Percentiles rank a stretch among this genome's conserved stretches.
Evolutionary conservation across 129 eudicot genomes (phyloP).

Genomic region (Saposhnikovia divaricata): DNA sequence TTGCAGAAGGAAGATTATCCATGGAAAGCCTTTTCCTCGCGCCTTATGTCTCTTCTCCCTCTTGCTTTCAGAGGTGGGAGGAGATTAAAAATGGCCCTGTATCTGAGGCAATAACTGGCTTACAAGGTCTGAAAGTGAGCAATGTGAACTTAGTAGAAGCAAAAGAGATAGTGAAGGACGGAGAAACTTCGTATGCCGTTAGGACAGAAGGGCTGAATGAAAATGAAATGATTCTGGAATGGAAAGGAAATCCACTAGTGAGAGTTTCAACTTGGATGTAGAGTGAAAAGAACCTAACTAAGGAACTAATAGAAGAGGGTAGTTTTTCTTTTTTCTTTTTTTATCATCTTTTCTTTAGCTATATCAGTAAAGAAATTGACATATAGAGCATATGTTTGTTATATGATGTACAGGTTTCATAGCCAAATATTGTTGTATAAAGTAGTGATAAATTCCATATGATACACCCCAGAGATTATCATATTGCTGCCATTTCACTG

Average conservation of each 20-base stretch:
- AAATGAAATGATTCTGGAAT: slow-evolving; percentile 56
- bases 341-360: neutral
- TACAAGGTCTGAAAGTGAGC: slow-evolving; percentile 37
- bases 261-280: slow-evolving; percentile 53
- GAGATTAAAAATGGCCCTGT: slow-evolving; percentile 9
- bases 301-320: neutral
- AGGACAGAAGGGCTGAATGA: slow-evolving; percentile 33
- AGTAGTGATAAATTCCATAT: neutral
- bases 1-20: slow-evolving; percentile 57
- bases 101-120: slow-evolving; percentile 12
- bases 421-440: neutral
- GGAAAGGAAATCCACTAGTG: slow-evolving; percentile 51
- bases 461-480: no score
- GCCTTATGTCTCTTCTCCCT: slow-evolving; percentile 31
- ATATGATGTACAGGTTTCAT: neutral
- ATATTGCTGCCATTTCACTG: no score
- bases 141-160: slow-evolving; percentile 43
- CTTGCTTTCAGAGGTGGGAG: slow-evolving; percentile 49
- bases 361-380: neutral
- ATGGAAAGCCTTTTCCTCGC: slow-evolving; percentile 52
- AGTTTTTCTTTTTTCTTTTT: neutral
- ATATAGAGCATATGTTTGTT: neutral
- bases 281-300: neutral
- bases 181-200: slow-evolving; percentile 30
- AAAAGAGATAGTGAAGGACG: slow-evolving; percentile 42